Evolutionary conservation across 1,139 yeast genomes (phyloP).

Genomic region (Nematodospora anomalae): DNA sequence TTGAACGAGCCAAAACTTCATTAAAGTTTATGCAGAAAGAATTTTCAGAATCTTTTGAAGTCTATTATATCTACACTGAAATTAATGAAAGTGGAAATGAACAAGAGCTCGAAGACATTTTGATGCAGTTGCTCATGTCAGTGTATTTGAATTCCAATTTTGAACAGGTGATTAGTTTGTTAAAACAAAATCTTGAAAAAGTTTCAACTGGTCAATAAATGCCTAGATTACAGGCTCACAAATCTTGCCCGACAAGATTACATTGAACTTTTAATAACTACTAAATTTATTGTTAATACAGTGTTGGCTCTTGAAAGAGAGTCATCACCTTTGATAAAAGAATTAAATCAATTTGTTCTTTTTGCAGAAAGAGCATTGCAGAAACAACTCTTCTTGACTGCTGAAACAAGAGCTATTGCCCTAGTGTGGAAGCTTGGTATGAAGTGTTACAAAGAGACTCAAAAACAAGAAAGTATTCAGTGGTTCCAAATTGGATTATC

Average conservation of each 20-base stretch:
- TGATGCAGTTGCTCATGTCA: constrained; percentile 27
- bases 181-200: constrained; percentile 17
- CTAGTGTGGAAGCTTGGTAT: constrained; percentile 33
- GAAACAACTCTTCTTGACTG: constrained; percentile 18
- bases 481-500: constrained; percentile 27
- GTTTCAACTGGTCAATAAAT: constrained; percentile 23
- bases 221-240: constrained; percentile 25
- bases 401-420: constrained; percentile 22
- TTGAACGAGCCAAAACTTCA: constrained; percentile 6
- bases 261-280: constrained; percentile 20
- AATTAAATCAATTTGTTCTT: constrained; percentile 17
- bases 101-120: constrained; percentile 10
- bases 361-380: constrained; percentile 22
- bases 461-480: constrained; percentile 16
- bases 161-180: constrained; percentile 16
- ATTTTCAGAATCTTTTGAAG: constrained; percentile 11
- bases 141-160: constrained; percentile 16
- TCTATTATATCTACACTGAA: constrained; percentile 12
- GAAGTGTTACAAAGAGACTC: constrained; percentile 16
- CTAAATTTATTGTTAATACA: constrained; percentile 12
- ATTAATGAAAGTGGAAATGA: constrained; percentile 3
- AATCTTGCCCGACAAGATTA: constrained; percentile 17
- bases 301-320: constrained; percentile 2
- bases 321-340: constrained; percentile 4
- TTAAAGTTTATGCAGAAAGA: constrained; percentile 9